phyloP scores from a whole-genome alignment of 768 basidiomycete species.

The Suillus paluster region DNA sequence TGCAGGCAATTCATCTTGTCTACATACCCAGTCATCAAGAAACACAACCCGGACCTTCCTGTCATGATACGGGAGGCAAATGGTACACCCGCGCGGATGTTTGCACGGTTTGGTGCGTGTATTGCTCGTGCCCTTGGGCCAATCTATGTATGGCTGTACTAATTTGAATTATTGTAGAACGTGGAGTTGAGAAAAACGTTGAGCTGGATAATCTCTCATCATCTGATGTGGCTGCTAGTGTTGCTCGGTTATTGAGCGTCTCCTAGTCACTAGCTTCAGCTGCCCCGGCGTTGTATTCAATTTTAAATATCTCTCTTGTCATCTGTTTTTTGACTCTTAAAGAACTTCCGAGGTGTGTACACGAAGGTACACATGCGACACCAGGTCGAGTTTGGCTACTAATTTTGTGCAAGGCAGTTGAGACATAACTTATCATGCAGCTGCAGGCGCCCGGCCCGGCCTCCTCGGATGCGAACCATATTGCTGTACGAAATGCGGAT shows the following conservation, averaged over 20 bases:
- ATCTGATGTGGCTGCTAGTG: conserved; percentile 71
- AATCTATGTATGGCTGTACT: conserved; percentile 20
- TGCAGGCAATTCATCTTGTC: conserved; percentile 80
- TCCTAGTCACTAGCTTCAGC: conserved; percentile 21
- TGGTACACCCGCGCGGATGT: conserved; percentile 80
- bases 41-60: conserved; percentile 86
- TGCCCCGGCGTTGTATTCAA: conserved; percentile 1
- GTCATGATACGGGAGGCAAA: conserved; percentile 80
- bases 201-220: conserved; percentile 78
- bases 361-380: not conserved
- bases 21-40: conserved; percentile 75
- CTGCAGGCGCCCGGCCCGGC: not conserved
- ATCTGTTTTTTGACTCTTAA: not conserved
- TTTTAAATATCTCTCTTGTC: conserved; percentile 2
- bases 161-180: conserved; percentile 51
- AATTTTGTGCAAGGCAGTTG: not conserved
- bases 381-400: not conserved
- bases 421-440: not conserved
- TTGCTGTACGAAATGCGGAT: too few relatives aligned
- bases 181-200: conserved; percentile 79
- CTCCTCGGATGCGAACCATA: not conserved
- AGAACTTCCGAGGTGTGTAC: not conserved
- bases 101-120: conserved; percentile 83
- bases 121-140: conserved; percentile 13
- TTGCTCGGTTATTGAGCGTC: conserved; percentile 60